phyloP scores from a whole-genome alignment of 441 rosid genomes.

The Eugenia klotzschiana region DNA sequence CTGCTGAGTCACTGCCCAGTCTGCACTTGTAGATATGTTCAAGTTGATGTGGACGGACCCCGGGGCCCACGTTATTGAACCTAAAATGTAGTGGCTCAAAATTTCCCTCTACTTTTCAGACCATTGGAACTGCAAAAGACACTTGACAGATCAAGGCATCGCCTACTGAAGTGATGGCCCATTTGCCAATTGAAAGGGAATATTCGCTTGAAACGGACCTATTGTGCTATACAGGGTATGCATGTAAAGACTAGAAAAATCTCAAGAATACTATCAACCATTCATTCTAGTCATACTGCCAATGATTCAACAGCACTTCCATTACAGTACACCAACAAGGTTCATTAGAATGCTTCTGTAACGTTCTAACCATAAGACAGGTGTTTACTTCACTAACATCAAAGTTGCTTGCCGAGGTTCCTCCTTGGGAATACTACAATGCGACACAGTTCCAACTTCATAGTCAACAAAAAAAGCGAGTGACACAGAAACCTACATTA shows the following conservation, averaged over 20 bases:
- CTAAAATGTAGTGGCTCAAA: slow-evolving; percentile 6
- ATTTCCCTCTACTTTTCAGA: slow-evolving; percentile 7
- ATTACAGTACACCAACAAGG: not conserved
- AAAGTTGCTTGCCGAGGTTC: not conserved
- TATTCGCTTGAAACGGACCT: slow-evolving; percentile 8
- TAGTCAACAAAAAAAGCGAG: not conserved
- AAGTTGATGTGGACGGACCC: slow-evolving; percentile 1
- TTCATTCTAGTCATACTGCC: not conserved
- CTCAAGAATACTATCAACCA: not conserved
- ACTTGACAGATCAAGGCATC: not conserved
- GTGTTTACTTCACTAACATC: not conserved
- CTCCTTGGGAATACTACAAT: not conserved
- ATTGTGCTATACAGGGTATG: not conserved
- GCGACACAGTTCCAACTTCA: not conserved
- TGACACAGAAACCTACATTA: not conserved
- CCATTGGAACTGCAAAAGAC: slow-evolving; percentile 6
- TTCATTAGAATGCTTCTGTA: not conserved
- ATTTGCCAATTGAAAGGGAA: slow-evolving; percentile 9
- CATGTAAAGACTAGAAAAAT: slow-evolving; percentile 3
- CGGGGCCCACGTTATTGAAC: slow-evolving; percentile 4
- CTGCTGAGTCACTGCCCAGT: slow-evolving; percentile 1
- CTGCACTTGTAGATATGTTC: slow-evolving; percentile 3
- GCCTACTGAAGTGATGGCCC: slow-evolving; percentile 7
- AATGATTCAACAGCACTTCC: not conserved
- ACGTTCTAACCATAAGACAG: not conserved